Evolutionary conservation across 2,329 filamentous ascomycete genomes (phyloP).

Genomic region (Claviceps spartinae): DNA sequence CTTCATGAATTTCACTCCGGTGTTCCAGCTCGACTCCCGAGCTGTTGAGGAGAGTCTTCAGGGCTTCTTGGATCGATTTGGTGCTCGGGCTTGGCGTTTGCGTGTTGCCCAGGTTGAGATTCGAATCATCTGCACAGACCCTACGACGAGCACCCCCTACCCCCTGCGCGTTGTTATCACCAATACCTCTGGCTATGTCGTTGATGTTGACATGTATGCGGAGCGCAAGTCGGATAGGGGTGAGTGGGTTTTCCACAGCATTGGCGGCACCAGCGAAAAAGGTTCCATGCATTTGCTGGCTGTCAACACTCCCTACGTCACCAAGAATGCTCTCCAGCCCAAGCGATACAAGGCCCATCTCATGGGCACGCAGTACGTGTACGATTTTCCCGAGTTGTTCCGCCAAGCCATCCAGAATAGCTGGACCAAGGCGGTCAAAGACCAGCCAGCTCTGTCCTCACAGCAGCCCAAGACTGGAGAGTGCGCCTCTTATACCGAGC

Average conservation of each 20-base stretch:
- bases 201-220: slow-evolving; percentile 93
- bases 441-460: slow-evolving; percentile 58
- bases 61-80: slow-evolving; percentile 93
- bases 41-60: slow-evolving; percentile 89
- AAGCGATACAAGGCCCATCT: slow-evolving; percentile 99
- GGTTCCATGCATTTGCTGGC: slow-evolving; percentile 88
- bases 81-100: slow-evolving; percentile 85
- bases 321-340: slow-evolving; percentile 96
- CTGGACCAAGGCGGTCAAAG: slow-evolving; percentile 66
- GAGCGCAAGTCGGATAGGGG: slow-evolving; percentile 97
- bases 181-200: slow-evolving; percentile 96
- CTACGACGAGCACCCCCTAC: slow-evolving; percentile 67
- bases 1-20: slow-evolving; percentile 98
- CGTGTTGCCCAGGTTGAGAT: slow-evolving; percentile 97
- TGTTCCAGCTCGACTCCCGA: slow-evolving; percentile 79
- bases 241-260: slow-evolving; percentile 97
- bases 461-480: slow-evolving; percentile 78
- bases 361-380: slow-evolving; percentile 98
- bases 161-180: slow-evolving; percentile 92
- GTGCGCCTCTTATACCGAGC: slow-evolving; percentile 86
- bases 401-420: slow-evolving; percentile 93
- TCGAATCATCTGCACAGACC: slow-evolving; percentile 93
- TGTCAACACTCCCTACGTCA: slow-evolving; percentile 84
- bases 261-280: slow-evolving; percentile 88
- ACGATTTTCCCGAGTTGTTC: slow-evolving; percentile 99